A percentile compares a stretch with the other conserved stretches of the same genome.
Conservation (phyloP, 2,329 filamentous ascomycete genomes). For the Phyllosticta ampelicida region DNA sequence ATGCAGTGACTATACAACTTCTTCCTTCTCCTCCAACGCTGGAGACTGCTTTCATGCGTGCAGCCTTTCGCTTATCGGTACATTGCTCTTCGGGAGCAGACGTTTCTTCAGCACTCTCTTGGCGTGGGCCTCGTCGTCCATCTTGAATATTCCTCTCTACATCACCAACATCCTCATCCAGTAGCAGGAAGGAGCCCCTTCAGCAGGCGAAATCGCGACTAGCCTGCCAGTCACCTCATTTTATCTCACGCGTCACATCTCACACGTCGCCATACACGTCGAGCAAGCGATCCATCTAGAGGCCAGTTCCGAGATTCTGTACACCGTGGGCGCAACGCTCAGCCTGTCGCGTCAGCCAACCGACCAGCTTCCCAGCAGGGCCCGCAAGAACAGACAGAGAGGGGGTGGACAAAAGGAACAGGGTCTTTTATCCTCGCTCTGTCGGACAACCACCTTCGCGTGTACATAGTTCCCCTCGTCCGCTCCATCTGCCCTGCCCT, state of each 20-base stretch:
- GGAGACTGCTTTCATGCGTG: not conserved
- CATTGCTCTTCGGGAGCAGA: not conserved
- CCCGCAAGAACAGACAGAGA: not conserved
- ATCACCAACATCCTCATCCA: not conserved
- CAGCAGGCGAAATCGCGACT: not conserved
- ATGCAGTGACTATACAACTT: too few species aligned
- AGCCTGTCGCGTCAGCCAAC: not conserved
- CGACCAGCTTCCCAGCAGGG: not conserved
- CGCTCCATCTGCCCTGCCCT: not conserved
- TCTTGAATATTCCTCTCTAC: not conserved
- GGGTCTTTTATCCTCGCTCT: not conserved
- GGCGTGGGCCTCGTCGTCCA: not conserved
- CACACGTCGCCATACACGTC: not conserved
- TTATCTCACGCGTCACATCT: not conserved
- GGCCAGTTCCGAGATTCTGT: not conserved
- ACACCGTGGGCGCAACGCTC: not conserved
- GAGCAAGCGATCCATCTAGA: not conserved
- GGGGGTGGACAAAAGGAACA: not conserved
- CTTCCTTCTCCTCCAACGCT: too few species aligned
- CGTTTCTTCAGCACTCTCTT: not conserved
- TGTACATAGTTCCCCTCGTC: not conserved
- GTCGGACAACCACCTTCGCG: not conserved
- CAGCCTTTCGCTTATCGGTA: not conserved
- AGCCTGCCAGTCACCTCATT: not conserved
- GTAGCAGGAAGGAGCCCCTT: not conserved